phyloP scores from a whole-genome alignment of 441 rosid genomes.

The Gossypium aridum region DNA sequence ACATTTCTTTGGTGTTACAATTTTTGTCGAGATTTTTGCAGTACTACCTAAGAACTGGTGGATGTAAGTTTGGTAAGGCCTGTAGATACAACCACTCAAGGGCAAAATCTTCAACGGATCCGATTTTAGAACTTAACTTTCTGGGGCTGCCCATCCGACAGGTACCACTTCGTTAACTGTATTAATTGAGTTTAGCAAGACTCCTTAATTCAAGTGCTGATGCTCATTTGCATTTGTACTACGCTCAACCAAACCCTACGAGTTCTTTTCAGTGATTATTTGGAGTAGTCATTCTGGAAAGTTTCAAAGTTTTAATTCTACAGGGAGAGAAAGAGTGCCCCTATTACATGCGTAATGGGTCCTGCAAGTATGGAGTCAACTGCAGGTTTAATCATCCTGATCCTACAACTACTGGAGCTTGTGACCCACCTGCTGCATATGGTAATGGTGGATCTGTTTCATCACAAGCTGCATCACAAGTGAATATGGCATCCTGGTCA shows the following conservation, averaged over 20 bases:
- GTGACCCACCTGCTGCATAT: conserved; percentile 38
- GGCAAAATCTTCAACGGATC: conserved; percentile 25
- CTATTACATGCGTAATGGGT: conserved; percentile 88
- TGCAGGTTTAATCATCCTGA: conserved; percentile 95
- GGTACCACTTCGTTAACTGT: conserved; percentile 26
- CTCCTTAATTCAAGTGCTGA: neutral
- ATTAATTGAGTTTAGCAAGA: neutral
- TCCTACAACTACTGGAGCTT: conserved; percentile 50
- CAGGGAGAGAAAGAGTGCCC: conserved; percentile 87
- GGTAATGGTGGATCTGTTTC: conserved; percentile 55
- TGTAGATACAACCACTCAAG: conserved; percentile 78
- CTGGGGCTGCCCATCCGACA: conserved; percentile 82
- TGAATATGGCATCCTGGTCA: conserved; percentile 59
- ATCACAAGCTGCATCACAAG: conserved; percentile 38
- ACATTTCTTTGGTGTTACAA: conserved; percentile 8
- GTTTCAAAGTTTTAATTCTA: conserved; percentile 5
- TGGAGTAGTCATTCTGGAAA: neutral
- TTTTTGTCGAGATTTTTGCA: conserved; percentile 34
- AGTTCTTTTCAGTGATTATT: neutral
- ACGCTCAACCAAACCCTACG: neutral
- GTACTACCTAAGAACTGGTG: conserved; percentile 89
- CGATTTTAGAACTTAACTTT: conserved; percentile 66
- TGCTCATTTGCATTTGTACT: conserved; percentile 5
- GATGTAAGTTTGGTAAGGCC: conserved; percentile 87
- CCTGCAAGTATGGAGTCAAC: conserved; percentile 82